phyloP scores from a whole-genome alignment of 331 rosid genomes.

The Rhamnella rubrinervis region DNA sequence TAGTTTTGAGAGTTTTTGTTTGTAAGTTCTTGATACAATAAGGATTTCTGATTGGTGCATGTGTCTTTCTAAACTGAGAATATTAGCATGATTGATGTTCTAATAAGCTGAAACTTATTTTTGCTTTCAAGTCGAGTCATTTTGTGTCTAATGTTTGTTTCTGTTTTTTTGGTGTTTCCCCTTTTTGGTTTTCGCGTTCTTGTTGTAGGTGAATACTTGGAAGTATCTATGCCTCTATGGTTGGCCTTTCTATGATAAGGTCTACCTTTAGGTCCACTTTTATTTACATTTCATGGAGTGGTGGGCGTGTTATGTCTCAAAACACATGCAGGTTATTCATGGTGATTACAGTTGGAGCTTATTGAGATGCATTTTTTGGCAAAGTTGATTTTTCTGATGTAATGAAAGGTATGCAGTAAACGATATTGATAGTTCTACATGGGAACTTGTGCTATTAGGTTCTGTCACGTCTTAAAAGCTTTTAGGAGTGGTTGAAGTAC shows the following conservation, averaged over 20 bases:
- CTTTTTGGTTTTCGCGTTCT: neutral
- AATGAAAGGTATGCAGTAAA: constrained; percentile 74
- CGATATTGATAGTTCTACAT: constrained; percentile 50
- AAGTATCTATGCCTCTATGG: constrained; percentile 12
- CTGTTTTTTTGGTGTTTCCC: constrained; percentile 18
- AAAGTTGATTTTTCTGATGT: constrained; percentile 66
- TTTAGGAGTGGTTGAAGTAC: constrained; percentile 34
- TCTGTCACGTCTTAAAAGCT: constrained; percentile 34
- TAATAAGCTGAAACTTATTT: neutral
- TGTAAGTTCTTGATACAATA: neutral
- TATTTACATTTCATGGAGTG: constrained; percentile 54
- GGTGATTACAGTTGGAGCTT: constrained; percentile 77
- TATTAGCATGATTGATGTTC: constrained; percentile 1
- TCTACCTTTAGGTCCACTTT: constrained; percentile 49
- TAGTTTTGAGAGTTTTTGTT: neutral
- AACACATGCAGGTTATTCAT: constrained; percentile 72
- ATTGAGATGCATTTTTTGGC: constrained; percentile 60
- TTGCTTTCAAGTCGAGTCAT: neutral
- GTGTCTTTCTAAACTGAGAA: neutral
- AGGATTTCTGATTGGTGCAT: neutral
- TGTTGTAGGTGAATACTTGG: constrained; percentile 25
- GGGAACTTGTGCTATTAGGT: constrained; percentile 44
- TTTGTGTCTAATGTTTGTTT: constrained; percentile 1
- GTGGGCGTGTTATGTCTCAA: constrained; percentile 71
- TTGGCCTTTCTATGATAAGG: constrained; percentile 44